Evolutionary conservation across 352 stramenopile species (phyloP).

Genomic region (Phytophthora megakarya): DNA sequence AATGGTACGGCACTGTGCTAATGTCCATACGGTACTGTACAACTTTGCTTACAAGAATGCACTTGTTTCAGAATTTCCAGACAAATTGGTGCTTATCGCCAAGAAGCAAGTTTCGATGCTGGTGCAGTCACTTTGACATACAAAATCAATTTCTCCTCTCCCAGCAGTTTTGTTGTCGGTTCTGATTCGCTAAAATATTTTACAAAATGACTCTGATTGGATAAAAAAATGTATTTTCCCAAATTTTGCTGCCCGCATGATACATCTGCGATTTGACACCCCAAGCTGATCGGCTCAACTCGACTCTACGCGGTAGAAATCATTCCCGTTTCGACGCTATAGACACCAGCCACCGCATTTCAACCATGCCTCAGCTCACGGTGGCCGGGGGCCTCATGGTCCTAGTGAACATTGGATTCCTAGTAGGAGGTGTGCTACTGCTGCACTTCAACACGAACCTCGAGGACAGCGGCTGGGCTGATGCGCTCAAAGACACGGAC

Average conservation of each 20-base stretch:
- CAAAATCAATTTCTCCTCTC: neutral
- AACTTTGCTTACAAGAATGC: no score
- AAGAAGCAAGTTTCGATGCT: neutral
- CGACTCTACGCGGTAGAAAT: slow-evolving; percentile 18
- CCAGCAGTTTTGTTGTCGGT: neutral
- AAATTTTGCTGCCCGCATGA: slow-evolving; percentile 9
- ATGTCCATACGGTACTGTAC: no score
- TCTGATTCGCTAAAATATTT: slow-evolving; percentile 17
- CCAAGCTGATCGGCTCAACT: slow-evolving; percentile 7
- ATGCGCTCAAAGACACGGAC: slow-evolving; percentile 74
- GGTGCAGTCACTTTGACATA: neutral
- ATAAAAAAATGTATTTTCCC: no score
- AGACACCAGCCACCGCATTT: slow-evolving; percentile 4
- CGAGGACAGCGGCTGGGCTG: slow-evolving; percentile 69
- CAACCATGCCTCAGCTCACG: slow-evolving; percentile 41
- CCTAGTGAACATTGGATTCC: slow-evolving; percentile 77
- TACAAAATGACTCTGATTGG: slow-evolving; percentile 1
- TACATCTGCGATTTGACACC: slow-evolving; percentile 27
- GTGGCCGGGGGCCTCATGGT: slow-evolving; percentile 64
- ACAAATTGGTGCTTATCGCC: neutral
- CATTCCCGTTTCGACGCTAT: slow-evolving; percentile 26
- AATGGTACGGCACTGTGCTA: neutral
- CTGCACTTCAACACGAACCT: slow-evolving; percentile 66
- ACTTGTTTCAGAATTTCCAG: no score
- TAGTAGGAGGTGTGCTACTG: slow-evolving; percentile 64